These are phyloP conservation scores for Alternaria longipes DNA, from an alignment of 2,329 filamentous ascomycete genomes.

Conservation along the genomic window DNA sequence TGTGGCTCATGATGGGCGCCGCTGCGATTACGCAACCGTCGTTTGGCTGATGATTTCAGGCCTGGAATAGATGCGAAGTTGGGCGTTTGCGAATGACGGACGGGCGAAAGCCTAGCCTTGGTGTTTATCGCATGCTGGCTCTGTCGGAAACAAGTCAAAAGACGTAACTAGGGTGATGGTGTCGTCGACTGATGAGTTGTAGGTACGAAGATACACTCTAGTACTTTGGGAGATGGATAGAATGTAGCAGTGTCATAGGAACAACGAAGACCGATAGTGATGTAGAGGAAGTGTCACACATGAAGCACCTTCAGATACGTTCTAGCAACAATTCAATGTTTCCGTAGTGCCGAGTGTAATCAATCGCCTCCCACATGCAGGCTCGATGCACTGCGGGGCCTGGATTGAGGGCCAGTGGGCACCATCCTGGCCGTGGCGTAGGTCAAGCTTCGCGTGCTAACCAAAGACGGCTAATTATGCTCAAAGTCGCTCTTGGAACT, in stretches of 20 bases:
- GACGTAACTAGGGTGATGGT: neutral
- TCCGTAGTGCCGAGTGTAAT: slow-evolving; percentile 18
- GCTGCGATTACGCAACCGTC: slow-evolving; percentile 7
- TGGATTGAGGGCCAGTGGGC: slow-evolving; percentile 18
- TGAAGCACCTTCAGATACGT: slow-evolving; percentile 21
- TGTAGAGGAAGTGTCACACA: neutral
- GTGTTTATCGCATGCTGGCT: slow-evolving; percentile 16
- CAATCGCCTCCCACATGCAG: slow-evolving; percentile 20
- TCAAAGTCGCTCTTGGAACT: slow-evolving; percentile 37
- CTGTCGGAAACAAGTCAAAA: neutral
- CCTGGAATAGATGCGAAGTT: slow-evolving; percentile 1
- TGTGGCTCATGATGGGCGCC: slow-evolving; percentile 36
- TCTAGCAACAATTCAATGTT: slow-evolving; percentile 21
- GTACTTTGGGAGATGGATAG: neutral
- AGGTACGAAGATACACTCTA: neutral
- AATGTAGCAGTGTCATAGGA: slow-evolving; percentile 7
- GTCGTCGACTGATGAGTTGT: neutral
- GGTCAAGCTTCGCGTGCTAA: slow-evolving; percentile 27
- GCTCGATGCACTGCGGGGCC: slow-evolving; percentile 13
- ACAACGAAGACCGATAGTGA: neutral
- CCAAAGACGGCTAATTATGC: slow-evolving; percentile 38
- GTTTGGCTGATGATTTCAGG: slow-evolving; percentile 21
- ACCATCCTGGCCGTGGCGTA: slow-evolving; percentile 23
- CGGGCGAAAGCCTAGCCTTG: neutral
- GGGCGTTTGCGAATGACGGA: neutral